Evolutionary conservation across 768 basidiomycete species (phyloP).

Genomic region (Termitomyces sp.): DNA sequence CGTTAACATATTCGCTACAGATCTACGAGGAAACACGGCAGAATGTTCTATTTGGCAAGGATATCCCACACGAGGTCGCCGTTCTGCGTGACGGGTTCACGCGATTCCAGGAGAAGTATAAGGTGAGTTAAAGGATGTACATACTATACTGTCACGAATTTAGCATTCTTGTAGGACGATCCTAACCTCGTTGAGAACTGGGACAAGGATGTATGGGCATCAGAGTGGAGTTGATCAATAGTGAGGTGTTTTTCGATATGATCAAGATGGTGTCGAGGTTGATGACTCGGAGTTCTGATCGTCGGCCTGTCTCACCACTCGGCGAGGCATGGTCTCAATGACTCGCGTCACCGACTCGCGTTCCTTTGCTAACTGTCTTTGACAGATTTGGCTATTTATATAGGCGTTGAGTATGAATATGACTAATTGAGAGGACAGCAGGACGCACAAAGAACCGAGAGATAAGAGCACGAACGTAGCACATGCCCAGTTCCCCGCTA

Average conservation of each 20-base stretch:
- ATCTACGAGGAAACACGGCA: slow-evolving; percentile 65
- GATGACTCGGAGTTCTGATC: slow-evolving; percentile 13
- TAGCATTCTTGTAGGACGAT: slow-evolving; percentile 42
- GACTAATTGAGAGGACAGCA: neutral
- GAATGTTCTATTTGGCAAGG: slow-evolving; percentile 40
- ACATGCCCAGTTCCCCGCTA: slow-evolving; percentile 77
- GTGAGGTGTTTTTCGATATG: neutral
- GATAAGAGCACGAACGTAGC: slow-evolving; percentile 52
- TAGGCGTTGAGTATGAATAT: neutral
- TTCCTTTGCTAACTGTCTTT: slow-evolving; percentile 51
- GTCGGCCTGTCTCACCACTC: slow-evolving; percentile 40
- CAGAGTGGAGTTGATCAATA: slow-evolving; percentile 29
- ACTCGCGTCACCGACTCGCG: slow-evolving; percentile 51
- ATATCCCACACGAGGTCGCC: slow-evolving; percentile 49
- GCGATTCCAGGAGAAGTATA: slow-evolving; percentile 67
- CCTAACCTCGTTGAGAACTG: slow-evolving; percentile 73
- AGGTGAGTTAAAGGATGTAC: slow-evolving; percentile 32
- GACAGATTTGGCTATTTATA: slow-evolving; percentile 57
- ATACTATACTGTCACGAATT: neutral
- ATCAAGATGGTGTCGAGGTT: neutral
- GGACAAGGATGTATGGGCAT: slow-evolving; percentile 62
- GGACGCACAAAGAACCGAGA: slow-evolving; percentile 29
- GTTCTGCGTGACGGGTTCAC: slow-evolving; percentile 73
- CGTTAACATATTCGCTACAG: slow-evolving; percentile 29
- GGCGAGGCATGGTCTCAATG: slow-evolving; percentile 59